Evolutionary conservation across 495 filamentous ascomycete species (phyloP), one percentile per base, ranked within the genome.

Genomic region (Chaetomium fimeti): DNA sequence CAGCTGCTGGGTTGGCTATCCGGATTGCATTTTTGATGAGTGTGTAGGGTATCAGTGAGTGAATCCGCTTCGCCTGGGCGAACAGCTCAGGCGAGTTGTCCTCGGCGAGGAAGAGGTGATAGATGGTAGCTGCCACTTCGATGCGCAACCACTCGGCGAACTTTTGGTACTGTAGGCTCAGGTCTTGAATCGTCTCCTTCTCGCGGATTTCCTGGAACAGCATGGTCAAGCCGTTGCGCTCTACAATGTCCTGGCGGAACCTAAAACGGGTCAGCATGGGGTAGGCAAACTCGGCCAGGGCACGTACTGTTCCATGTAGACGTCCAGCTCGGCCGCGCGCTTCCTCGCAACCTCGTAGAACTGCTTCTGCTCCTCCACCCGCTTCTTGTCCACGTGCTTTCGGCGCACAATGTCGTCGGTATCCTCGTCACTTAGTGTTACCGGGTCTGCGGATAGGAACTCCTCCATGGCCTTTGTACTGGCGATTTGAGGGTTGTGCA

Each of bases 121-220:
- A 98, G 42, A 98, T 85, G 16, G 94, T 97, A 25, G 94, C 94
- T 8, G 94, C 94, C 48, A 98, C 89, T 76, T 98, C 94, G 70
- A 98, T 98, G 29, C 95, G 88, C 55, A 98, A 80, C 94, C 94
- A 98, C 76, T 98, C 94, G 29, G 93, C 93, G 71, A 98, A 98
- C 71, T 98, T 98, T 69, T 94, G 89, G 74, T 98, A 98, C 73
- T 98, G 92, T 29, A 94, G 85, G 69, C 89, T 93, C 25, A 98
- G 83, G 66, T 98, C 92, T 65, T 85, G 83, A 54, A 98, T 91
- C 18, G 82, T 90, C 47, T 89, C 76, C 78, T 98, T 97, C 57
- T 90, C 87, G 64, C 87, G 87, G 72, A 98, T 95, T 75, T 97
- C 94, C 62, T 87, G 81, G 75, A 98, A 97, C 24, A 98, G 87